Base-by-base conservation (phyloP, 1,284 basidiomycete species). In the Xerocomus minutiporus region DNA sequence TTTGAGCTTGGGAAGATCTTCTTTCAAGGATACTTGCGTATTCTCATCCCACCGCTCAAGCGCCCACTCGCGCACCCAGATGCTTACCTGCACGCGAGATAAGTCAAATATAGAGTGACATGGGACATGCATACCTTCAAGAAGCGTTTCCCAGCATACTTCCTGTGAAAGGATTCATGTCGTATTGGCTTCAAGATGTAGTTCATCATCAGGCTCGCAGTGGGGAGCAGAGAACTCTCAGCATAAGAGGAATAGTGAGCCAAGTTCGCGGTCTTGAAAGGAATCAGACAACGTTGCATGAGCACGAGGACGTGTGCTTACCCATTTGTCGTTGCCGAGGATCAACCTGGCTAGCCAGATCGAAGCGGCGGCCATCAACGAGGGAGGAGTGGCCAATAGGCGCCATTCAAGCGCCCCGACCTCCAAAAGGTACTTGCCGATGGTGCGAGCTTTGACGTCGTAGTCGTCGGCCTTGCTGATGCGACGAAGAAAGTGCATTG, bases 391-490 rank as follows among this genome's bases (percentile, higher is more conserved):
- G 12, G 82, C 78, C 56, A 99, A 78, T 57, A 99, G 74, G 5
- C 86, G 77, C 80, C 93, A 89, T 61, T 99, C 94, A 11, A 99
- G 78, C 53, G 88, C 84, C 12, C 84, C 84, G 52, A 98, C 92
- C 76, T 99, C 96, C 62, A 97, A 78, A 45, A 97, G 78, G 71
- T 91, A 97, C 71, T 98, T 99, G 48, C 87, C 94, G 9, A 98
- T 79, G 0, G 94, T 97, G 52, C 95, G 79, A 26, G 87, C 88
- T 68, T 95, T 88, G 50, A 93, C 84, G 65, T 97, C 91, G 70
- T 96, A 98, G 55, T 91, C 88, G 64, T 99, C 97, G 4, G 96
- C 97, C 72, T 98, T 99, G 72, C 91, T 94, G 55, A 94, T 86
- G 45, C 94, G 81, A 35, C 95, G 79, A 49, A 98, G 78, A 73